phyloP scores from a whole-genome alignment of 192 early-diverging fungal species.

The Backusella parvicylindrica region DNA sequence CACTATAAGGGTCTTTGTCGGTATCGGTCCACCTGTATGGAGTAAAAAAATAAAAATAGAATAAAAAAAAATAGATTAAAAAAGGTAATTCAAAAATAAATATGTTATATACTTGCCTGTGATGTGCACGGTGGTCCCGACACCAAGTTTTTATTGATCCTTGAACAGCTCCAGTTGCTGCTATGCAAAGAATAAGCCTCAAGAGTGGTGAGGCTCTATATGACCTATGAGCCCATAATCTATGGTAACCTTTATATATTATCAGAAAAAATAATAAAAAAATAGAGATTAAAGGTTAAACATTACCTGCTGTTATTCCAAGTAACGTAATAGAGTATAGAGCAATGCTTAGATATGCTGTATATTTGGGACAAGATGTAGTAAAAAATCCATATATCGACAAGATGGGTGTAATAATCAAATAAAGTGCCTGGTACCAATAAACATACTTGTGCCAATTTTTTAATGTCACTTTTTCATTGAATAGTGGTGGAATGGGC shows the following conservation, averaged over 20 bases:
- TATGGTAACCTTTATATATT: conserved; percentile 64
- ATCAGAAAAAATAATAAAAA: background rate
- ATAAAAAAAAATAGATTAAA: background rate
- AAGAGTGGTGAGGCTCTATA: conserved; percentile 65
- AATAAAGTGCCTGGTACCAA: conserved; percentile 63
- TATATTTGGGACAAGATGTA: conserved; percentile 63
- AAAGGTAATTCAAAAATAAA: background rate
- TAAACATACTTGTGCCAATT: conserved; percentile 60
- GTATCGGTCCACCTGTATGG: conserved; percentile 61
- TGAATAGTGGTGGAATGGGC: conserved; percentile 14
- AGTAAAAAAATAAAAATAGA: background rate
- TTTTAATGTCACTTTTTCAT: conserved; percentile 39
- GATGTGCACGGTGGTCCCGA: conserved; percentile 81
- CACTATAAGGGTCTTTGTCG: conserved; percentile 76
- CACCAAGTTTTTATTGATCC: conserved; percentile 86
- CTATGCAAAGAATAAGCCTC: conserved; percentile 57
- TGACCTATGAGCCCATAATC: conserved; percentile 76
- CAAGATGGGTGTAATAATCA: conserved; percentile 68
- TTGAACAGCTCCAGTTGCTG: conserved; percentile 68
- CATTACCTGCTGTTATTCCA: conserved; percentile 67
- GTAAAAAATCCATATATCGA: conserved; percentile 75
- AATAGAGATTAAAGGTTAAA: background rate
- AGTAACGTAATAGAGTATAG: conserved; percentile 79
- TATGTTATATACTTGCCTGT: conserved; percentile 51
- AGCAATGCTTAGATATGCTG: conserved; percentile 59